phyloP scores from a whole-genome alignment of 805 yeast genomes.

The Yarrowia sp. region DNA sequence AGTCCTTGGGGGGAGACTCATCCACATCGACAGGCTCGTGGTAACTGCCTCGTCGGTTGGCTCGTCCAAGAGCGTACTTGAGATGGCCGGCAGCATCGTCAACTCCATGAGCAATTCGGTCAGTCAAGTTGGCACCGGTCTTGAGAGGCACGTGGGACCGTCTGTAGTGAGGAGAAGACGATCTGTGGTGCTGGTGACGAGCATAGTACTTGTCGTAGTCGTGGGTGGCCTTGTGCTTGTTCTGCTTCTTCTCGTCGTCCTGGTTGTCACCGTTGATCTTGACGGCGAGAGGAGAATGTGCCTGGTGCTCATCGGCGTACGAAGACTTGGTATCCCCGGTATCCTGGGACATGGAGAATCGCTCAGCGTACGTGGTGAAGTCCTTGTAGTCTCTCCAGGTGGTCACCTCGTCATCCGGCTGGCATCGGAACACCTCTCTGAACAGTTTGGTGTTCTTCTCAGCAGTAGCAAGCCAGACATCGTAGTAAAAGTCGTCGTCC shows the following conservation, averaged over 20 bases:
- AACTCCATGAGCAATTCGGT: conserved; percentile 31
- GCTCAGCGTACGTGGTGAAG: conserved; percentile 54
- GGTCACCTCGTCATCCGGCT: conserved; percentile 91
- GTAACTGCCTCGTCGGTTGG: conserved; percentile 27
- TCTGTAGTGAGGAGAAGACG: conserved; percentile 24
- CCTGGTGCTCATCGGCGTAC: conserved; percentile 27
- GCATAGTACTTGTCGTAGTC: conserved; percentile 36
- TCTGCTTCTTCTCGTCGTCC: not conserved
- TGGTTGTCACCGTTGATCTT: conserved; percentile 2
- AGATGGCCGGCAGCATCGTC: conserved; percentile 34
- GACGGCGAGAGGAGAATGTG: conserved; percentile 35
- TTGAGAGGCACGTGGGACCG: conserved; percentile 28
- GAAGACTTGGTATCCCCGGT: conserved; percentile 49
- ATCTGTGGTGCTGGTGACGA: conserved; percentile 31
- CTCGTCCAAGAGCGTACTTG: conserved; percentile 30
- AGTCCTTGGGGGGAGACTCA: conserved; percentile 7
- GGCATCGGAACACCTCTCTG: conserved; percentile 87
- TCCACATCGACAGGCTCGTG: conserved; percentile 1
- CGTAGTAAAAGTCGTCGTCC: conserved; percentile 80
- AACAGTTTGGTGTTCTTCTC: conserved; percentile 80
- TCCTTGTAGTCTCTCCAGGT: conserved; percentile 90
- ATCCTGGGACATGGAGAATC: conserved; percentile 48
- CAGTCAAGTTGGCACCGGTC: conserved; percentile 29
- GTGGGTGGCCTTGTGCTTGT: conserved; percentile 16
- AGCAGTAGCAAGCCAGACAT: conserved; percentile 84